Percentiles rank a stretch among this genome's conserved stretches.
Evolutionary conservation across 2,329 filamentous ascomycete species (phyloP).

Genomic region (Gyromitra esculenta): DNA sequence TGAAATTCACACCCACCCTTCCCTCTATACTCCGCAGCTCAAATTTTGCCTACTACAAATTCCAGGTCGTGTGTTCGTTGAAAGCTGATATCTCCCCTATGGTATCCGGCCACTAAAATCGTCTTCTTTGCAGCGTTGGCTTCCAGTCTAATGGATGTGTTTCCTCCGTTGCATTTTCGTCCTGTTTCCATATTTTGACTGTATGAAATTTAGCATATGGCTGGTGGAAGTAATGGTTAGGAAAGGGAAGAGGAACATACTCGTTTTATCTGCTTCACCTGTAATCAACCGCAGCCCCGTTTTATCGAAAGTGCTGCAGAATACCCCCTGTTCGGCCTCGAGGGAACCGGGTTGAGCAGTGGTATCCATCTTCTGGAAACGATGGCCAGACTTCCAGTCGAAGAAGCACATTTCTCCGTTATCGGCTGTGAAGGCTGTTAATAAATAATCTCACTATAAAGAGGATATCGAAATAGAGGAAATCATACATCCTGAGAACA

Average conservation of each 20-base stretch:
- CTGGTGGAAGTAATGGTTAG: not conserved
- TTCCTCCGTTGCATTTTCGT: slow-evolving; percentile 88
- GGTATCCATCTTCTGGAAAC: slow-evolving; percentile 88
- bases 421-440: slow-evolving; percentile 65
- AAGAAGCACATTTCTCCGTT: slow-evolving; percentile 98
- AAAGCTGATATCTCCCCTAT: not conserved
- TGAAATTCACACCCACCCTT: not conserved
- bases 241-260: slow-evolving; percentile 61
- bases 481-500: slow-evolving; percentile 79
- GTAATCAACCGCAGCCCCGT: slow-evolving; percentile 90
- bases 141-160: slow-evolving; percentile 91
- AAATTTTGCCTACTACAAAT: not conserved
- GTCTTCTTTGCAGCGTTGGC: slow-evolving; percentile 51
- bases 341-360: slow-evolving; percentile 93
- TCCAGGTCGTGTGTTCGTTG: not conserved
- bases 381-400: slow-evolving; percentile 97
- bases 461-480: slow-evolving; percentile 4
- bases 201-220: slow-evolving; percentile 11
- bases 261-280: slow-evolving; percentile 96
- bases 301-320: slow-evolving; percentile 90
- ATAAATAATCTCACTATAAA: slow-evolving; percentile 5
- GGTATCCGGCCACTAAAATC: slow-evolving; percentile 33
- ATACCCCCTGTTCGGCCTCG: slow-evolving; percentile 92
- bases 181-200: slow-evolving; percentile 96
- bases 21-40: not conserved